phyloP scores from a whole-genome alignment of 2,329 filamentous ascomycete genomes.

The Claviceps lovelessii region DNA sequence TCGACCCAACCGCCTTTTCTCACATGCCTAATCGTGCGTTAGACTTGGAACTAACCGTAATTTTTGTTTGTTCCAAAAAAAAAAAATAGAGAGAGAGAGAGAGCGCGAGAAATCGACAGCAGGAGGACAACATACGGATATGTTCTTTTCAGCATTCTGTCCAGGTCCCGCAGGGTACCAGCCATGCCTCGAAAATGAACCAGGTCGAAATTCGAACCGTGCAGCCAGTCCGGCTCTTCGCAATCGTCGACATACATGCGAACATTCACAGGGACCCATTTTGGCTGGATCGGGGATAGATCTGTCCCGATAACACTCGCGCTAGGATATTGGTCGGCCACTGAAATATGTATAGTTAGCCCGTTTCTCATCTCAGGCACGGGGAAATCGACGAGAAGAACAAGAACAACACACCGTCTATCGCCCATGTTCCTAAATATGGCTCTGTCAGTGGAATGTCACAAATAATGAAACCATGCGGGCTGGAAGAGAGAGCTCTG shows the following conservation, averaged over 20 bases:
- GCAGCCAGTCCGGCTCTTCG: conserved; percentile 40
- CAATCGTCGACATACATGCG: conserved; percentile 49
- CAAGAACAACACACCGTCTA: conserved; percentile 24
- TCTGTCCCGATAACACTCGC: conserved; percentile 28
- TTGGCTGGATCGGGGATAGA: conserved; percentile 31
- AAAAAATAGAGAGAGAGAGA: too few relatives aligned
- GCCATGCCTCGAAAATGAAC: conserved; percentile 38
- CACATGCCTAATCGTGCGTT: conserved; percentile 19
- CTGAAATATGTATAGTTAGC: conserved; percentile 8
- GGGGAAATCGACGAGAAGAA: neutral
- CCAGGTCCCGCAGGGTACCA: conserved; percentile 35
- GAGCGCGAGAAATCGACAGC: too few relatives aligned
- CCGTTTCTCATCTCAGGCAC: neutral
- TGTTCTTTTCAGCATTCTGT: conserved; percentile 28
- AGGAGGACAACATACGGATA: conserved; percentile 15
- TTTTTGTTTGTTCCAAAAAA: too few relatives aligned
- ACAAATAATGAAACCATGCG: neutral
- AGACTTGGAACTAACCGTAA: neutral
- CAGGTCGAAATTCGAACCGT: conserved; percentile 39
- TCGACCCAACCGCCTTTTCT: conserved; percentile 37
- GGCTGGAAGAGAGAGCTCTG: neutral
- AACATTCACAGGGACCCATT: conserved; percentile 43
- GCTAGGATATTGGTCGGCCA: conserved; percentile 27
- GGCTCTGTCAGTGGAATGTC: neutral
- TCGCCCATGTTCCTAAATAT: conserved; percentile 34